A percentile compares a stretch with the other conserved stretches of the same genome.
Evolutionary conservation across 73 alveolate species (phyloP).

Genomic region (Effrenium voratum): DNA sequence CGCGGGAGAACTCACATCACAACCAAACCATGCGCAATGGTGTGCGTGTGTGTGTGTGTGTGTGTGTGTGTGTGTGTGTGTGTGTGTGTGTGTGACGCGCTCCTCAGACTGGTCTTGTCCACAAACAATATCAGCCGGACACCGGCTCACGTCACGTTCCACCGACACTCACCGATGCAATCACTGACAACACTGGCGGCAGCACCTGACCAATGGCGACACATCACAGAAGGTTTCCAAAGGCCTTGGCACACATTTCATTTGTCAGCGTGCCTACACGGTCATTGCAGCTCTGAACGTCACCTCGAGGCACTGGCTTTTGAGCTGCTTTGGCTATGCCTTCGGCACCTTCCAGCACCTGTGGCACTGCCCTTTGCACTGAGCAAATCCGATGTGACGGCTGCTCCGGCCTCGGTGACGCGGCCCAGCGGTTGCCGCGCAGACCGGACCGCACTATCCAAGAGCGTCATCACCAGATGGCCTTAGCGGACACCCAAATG

Average conservation of each 20-base stretch:
- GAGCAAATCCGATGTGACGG: neutral
- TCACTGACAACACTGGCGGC: too few species aligned
- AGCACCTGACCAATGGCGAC: slow-evolving; percentile 5
- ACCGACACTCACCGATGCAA: too few species aligned
- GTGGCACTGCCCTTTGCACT: neutral
- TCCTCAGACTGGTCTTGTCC: too few species aligned
- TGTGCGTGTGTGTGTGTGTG: too few species aligned
- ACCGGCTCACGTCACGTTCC: too few species aligned
- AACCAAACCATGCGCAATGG: too few species aligned
- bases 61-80: too few species aligned
- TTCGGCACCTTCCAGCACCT: slow-evolving; percentile 22
- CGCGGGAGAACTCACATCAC: too few species aligned
- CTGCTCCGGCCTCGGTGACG: neutral
- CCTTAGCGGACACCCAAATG: neutral
- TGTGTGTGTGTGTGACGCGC: too few species aligned
- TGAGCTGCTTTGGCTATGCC: slow-evolving; percentile 35
- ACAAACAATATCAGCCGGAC: too few species aligned
- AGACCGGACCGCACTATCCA: neutral
- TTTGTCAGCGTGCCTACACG: too few species aligned
- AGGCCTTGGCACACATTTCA: too few species aligned
- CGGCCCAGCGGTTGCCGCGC: neutral
- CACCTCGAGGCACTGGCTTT: neutral
- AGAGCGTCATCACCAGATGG: neutral
- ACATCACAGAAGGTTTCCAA: slow-evolving; percentile 4
- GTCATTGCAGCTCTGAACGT: neutral